These are phyloP conservation scores for Paspalum vaginatum DNA, from an alignment of 176 grass and related monocot species.

Conservation along the genomic window DNA sequence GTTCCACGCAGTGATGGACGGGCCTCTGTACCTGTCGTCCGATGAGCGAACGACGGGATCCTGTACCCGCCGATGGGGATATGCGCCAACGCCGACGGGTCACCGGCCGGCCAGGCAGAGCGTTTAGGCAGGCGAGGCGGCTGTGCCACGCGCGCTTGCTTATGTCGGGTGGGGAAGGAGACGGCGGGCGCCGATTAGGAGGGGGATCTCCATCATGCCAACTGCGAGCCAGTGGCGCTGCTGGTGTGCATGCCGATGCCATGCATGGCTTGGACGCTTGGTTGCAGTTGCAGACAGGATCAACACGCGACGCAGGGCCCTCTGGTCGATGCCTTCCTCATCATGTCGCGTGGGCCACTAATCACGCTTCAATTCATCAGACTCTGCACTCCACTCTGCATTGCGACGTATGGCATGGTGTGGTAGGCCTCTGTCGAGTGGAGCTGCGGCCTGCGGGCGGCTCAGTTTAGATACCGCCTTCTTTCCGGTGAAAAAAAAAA, in stretches of 20 bases:
- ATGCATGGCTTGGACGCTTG: too few species aligned
- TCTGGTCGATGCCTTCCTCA: not conserved
- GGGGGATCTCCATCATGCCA: constrained; percentile 52
- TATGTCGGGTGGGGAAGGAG: constrained; percentile 25
- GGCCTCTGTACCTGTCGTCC: not conserved
- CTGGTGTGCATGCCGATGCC: not conserved
- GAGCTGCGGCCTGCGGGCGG: not conserved
- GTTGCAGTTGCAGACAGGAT: not conserved
- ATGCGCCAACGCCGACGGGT: constrained; percentile 24
- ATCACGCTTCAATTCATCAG: not conserved
- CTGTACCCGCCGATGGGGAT: constrained; percentile 17
- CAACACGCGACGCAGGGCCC: not conserved
- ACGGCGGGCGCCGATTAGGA: constrained; percentile 23
- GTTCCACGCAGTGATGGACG: not conserved
- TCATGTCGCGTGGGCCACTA: not conserved
- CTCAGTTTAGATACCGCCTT: not conserved
- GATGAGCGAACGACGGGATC: not conserved
- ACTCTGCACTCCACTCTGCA: not conserved
- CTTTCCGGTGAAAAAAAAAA: constrained; percentile 5
- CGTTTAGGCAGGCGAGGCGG: not conserved
- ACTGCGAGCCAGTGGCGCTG: constrained; percentile 5
- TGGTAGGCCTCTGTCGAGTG: not conserved
- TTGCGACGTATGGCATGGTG: not conserved
- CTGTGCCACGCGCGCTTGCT: constrained; percentile 13
- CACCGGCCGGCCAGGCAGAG: constrained; percentile 13